Conservation (phyloP, 495 filamentous ascomycete genomes). For the Echria macrotheca region DNA sequence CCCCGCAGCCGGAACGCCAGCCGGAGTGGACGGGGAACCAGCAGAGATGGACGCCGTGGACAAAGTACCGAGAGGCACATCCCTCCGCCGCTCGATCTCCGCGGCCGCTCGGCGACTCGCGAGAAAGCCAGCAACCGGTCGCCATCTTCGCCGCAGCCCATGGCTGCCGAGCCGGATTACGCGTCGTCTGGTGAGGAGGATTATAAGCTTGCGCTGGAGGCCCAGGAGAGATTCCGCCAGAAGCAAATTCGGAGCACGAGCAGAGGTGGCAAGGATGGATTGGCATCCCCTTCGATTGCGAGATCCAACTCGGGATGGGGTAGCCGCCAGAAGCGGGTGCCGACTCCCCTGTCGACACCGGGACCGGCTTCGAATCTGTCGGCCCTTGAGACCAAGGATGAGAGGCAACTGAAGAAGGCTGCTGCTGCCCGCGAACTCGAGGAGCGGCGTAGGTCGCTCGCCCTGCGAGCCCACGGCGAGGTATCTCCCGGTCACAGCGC, state of each 20-base stretch:
- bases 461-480: constrained; percentile 70
- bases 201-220: constrained; percentile 53
- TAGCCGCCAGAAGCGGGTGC: not conserved
- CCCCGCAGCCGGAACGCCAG: constrained; percentile 44
- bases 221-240: constrained; percentile 56
- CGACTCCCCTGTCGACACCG: constrained; percentile 23
- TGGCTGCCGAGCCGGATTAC: constrained; percentile 43
- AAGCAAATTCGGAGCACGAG: constrained; percentile 56
- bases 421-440: constrained; percentile 81
- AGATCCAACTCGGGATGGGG: not conserved
- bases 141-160: constrained; percentile 75
- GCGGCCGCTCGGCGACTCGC: constrained; percentile 47
- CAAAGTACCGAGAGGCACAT: constrained; percentile 43
- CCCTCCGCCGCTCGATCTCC: constrained; percentile 47
- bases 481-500: constrained; percentile 54
- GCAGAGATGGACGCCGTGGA: constrained; percentile 20
- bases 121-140: constrained; percentile 59
- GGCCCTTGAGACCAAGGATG: constrained; percentile 42
- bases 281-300: constrained; percentile 21
- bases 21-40: constrained; percentile 21
- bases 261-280: constrained; percentile 27
- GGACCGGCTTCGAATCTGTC: constrained; percentile 32
- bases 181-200: constrained; percentile 55
- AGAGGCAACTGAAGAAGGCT: constrained; percentile 61
- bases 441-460: constrained; percentile 76